phyloP scores from a whole-genome alignment of 176 grass and related monocot species.

The Aegilops bicornis region DNA sequence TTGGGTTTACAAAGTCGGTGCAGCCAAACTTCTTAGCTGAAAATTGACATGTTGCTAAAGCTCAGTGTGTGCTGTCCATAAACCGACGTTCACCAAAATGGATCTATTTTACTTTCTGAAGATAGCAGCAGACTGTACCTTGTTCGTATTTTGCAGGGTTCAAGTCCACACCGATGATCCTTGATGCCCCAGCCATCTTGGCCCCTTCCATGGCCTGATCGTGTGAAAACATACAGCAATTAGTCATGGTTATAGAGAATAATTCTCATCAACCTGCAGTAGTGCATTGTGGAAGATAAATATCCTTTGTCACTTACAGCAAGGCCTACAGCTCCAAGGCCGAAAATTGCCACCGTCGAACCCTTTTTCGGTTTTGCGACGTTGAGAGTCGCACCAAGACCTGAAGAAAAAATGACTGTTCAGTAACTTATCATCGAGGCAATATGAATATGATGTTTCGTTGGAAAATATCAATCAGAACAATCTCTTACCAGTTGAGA shows the following conservation, averaged over 20 bases:
- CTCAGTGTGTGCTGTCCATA: neutral
- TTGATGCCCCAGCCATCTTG: constrained; percentile 67
- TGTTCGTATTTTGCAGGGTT: constrained; percentile 72
- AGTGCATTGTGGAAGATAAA: neutral
- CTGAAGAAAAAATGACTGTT: constrained; percentile 15
- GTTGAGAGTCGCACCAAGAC: constrained; percentile 80
- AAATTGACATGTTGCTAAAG: neutral
- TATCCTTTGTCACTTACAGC: constrained; percentile 46
- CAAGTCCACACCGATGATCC: constrained; percentile 79
- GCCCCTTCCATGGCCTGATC: constrained; percentile 77
- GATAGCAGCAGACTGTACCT: constrained; percentile 26
- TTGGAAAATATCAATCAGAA: neutral
- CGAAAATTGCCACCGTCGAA: constrained; percentile 74
- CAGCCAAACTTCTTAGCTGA: constrained; percentile 89
- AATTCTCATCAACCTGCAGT: neutral
- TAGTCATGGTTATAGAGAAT: neutral
- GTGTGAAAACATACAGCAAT: neutral
- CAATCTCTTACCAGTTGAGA: constrained; percentile 55
- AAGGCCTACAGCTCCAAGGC: constrained; percentile 88
- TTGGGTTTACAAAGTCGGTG: constrained; percentile 82
- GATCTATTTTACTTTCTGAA: neutral
- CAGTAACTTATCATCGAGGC: neutral
- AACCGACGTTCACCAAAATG: too few relatives aligned
- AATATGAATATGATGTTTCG: neutral
- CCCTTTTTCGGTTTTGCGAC: constrained; percentile 82